Evolutionary conservation across 2,329 filamentous ascomycete genomes (phyloP), one percentile per base, ranked within the genome.

Genomic region (Pseudopyricularia cyperi): DNA sequence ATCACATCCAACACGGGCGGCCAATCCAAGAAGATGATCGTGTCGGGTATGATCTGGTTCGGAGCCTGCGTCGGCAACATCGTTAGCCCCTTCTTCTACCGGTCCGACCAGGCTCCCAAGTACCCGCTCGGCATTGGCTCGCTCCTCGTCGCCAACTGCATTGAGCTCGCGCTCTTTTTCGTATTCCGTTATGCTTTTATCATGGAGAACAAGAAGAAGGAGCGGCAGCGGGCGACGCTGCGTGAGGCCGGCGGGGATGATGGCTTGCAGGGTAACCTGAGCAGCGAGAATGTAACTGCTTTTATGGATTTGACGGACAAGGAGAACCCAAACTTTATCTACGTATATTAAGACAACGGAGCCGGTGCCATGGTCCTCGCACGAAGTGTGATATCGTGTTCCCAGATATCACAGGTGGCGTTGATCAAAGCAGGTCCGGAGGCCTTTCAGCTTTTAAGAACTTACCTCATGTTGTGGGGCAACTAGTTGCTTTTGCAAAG

Each of bases 11-110:
- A 77, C 57, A 71, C 70, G 0, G 71, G 68, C 1, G 78, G 78
- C 0, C 76, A 80, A 55, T 80, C 77, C 1, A 82, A 82, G 60
- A 81, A 83, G 60, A 77, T 82, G 46, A 74, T 82, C 26, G 79
- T 78, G n/a, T 80, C 79, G 22, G 78, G 75, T 1, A 72, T 79
- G 53, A 68, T 81, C 2, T 82, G 79, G 65, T 67, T 82, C 9
- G 77, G 76, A 0, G 77, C 77, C 52, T 81, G 77, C 57, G 70
- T 75, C 1, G 79, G 79, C 5, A 82, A 83, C 58, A 79, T 83
- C 42, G 73, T 71, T 4, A 75, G 79, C 0, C 80, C 80, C 0
- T 82, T 82, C 62, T 82, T 83, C 65, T 83, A 81, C 62, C 73
- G 74, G 50, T 64, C 71, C 0, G 59, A 68, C n/a, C 76, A 83